Evolutionary conservation across 192 early-diverging fungal species (phyloP).

Genomic region (Linnemannia exigua): DNA sequence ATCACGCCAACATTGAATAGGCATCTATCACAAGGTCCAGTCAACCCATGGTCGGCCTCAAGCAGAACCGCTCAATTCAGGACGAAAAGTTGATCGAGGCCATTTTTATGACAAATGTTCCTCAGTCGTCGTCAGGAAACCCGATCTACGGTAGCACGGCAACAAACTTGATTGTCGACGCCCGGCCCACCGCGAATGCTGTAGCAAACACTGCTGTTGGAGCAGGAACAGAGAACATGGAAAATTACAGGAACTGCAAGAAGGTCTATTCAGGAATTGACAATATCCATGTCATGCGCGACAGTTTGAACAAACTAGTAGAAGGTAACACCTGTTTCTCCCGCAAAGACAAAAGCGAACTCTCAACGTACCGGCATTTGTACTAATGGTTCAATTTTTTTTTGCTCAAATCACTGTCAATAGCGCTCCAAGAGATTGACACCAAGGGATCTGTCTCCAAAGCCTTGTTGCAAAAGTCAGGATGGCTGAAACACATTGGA

Average conservation of each 20-base stretch:
- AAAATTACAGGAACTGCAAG: conserved; percentile 92
- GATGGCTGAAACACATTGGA: conserved; percentile 91
- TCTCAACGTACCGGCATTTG: no score
- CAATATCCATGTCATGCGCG: conserved; percentile 99
- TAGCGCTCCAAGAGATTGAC: conserved; percentile 69
- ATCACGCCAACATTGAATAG: conserved; percentile 31
- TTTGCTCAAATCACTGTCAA: background rate
- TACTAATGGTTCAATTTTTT: no score
- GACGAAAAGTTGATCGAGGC: conserved; percentile 97
- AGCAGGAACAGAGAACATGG: conserved; percentile 95
- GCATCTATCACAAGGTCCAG: conserved; percentile 93
- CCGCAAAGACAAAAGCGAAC: background rate
- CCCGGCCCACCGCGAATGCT: conserved; percentile 94
- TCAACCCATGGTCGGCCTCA: conserved; percentile 97
- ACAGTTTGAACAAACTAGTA: conserved; percentile 84
- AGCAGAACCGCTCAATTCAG: conserved; percentile 94
- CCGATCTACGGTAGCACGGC: conserved; percentile 67
- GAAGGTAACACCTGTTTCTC: conserved; percentile 71
- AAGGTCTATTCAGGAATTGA: conserved; percentile 93
- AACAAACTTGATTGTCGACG: conserved; percentile 93
- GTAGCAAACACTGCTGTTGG: conserved; percentile 93
- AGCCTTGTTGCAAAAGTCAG: conserved; percentile 73
- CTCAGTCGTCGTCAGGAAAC: conserved; percentile 55
- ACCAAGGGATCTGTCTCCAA: conserved; percentile 62
- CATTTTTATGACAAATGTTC: conserved; percentile 82